Evolutionary conservation across 2,329 filamentous ascomycete genomes (phyloP), one percentile per base, ranked within the genome.

Genomic region (Periconia macrospinosa): DNA sequence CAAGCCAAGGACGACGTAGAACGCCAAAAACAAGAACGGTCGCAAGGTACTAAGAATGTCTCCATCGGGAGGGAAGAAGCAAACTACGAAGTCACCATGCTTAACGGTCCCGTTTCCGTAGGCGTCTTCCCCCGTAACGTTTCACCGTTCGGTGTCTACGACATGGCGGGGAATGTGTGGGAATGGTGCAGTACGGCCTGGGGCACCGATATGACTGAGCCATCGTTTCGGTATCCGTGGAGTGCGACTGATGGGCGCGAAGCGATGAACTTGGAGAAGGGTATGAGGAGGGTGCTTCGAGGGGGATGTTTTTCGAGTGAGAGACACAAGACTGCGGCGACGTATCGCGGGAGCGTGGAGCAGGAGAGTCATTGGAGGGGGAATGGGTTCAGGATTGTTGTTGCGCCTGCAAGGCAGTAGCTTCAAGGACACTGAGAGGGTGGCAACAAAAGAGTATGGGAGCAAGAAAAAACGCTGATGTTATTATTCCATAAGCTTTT

Each of bases 101-200:
- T 41, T 10, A 35, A 50, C 30, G 27, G 27, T 10, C 49, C 49
- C 0, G 42, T 42, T n/a, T 3, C 49, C 8, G 49, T 45, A 15
- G 49, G 49, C 2, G 2, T 50, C 2, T 50, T 45, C 19, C 48
- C 41, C 15, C 18, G 13, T 2, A 19, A 45, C 15, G 5, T n/a
- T 2, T 50, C 49, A 30, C 23, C 41, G 7, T 50, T 45, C 20
- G 49, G 49, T 0, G 45, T 41, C 42, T 23, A 35, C 35, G 49
- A 50, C 17, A 50, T 45, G 41, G 27, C 41, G 2, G 49, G 49
- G 18, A 42, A 50, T 11, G 49, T 50, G 13, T 50, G 49, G 49
- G 49, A 50, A 30, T 50, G 49, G 49, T 50, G 41, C 33, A 45
- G 40, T 8, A 50, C 49, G 2, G n/a, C 45, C 3, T 50, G 49